These are phyloP conservation scores for Populus alba DNA, from an alignment of 345 rosid species.

Conservation along the genomic window DNA sequence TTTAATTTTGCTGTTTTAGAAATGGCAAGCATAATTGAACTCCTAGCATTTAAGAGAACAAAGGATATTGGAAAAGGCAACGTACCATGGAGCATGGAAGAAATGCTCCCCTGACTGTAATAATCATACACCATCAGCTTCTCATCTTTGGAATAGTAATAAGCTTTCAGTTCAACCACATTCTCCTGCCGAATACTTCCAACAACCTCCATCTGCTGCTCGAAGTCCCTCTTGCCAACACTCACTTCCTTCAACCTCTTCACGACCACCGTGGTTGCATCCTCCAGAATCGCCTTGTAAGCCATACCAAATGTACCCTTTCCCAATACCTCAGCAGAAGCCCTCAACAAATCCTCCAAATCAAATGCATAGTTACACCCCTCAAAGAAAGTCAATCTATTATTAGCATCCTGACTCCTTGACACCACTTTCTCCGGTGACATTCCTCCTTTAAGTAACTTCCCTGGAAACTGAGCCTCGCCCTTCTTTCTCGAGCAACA, in stretches of 20 bases:
- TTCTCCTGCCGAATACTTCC: constrained; percentile 74
- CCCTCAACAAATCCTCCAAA: constrained; percentile 93
- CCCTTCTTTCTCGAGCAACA: constrained; percentile 53
- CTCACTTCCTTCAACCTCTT: constrained; percentile 83
- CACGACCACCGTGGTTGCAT: constrained; percentile 72
- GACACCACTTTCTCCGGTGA: constrained; percentile 79
- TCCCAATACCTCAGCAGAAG: constrained; percentile 97
- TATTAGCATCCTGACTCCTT: constrained; percentile 73
- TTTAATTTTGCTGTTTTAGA: background rate
- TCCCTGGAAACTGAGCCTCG: constrained; percentile 39
- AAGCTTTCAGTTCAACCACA: constrained; percentile 81
- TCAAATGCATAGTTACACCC: constrained; percentile 88
- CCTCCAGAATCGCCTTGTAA: constrained; percentile 86
- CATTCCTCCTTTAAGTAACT: constrained; percentile 68
- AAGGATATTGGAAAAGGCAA: background rate
- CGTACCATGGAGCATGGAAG: constrained; percentile 73
- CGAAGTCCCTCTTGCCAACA: constrained; percentile 79
- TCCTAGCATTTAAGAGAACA: constrained; percentile 7
- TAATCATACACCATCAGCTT: constrained; percentile 80
- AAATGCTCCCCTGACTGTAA: constrained; percentile 63
- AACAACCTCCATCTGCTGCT: constrained; percentile 86
- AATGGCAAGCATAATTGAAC: background rate
- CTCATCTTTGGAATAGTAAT: constrained; percentile 86
- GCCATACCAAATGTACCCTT: constrained; percentile 93
- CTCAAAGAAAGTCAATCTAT: constrained; percentile 82